Base-by-base conservation (phyloP, 129 eudicot genomes). In the Chrysanthemum makinoi region DNA sequence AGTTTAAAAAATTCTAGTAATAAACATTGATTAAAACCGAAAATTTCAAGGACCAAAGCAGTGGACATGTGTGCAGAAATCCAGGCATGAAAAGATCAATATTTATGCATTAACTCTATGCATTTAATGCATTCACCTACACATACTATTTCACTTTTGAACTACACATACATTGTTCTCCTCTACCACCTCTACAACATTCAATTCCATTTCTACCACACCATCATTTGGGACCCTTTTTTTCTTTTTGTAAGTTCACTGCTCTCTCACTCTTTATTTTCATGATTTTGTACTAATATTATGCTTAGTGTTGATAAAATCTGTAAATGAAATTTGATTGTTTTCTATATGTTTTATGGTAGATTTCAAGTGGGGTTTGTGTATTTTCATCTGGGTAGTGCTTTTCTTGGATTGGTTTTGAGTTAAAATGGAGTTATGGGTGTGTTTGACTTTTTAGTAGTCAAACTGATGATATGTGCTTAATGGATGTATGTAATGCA, bases 111-210 rank as follows among this genome's bases (percentile, higher is more conserved):
- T 84, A 72, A 89, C 86, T 82, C 72, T 16, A 72, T 16, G 62
- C 92, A 89, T 89, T 89, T 75, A 89, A 78, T 89, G 82, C 86
- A 77, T 86, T 80, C 96, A 89, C 86, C 96, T 84, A 84, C 86
- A 81, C 91, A 61, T 44, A 60, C 80, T 28, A 70, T 74, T 75
- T 62, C 60, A 49, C 77, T 53, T 75, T 80, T 75, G 79, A 79
- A 57, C 66, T 28, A 28, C 33, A 28, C 33, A 28, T 28, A 28
- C 33, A 28, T 78, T 66, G 46, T 47, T 33, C 77, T 77, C 62
- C 71, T 13, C 59, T 56, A 62, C 46, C 77, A 72, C 80, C 77
- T 66, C 79, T 15, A 54, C 43, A 56, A 56, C 73, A 78, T 78
- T 78, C 82, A 77, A 77, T 70, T 35, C 65, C 66, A 12, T 77